These are phyloP conservation scores for Pleodorina starrii DNA, from an alignment of 139 green algal species.

Conservation along the genomic window DNA sequence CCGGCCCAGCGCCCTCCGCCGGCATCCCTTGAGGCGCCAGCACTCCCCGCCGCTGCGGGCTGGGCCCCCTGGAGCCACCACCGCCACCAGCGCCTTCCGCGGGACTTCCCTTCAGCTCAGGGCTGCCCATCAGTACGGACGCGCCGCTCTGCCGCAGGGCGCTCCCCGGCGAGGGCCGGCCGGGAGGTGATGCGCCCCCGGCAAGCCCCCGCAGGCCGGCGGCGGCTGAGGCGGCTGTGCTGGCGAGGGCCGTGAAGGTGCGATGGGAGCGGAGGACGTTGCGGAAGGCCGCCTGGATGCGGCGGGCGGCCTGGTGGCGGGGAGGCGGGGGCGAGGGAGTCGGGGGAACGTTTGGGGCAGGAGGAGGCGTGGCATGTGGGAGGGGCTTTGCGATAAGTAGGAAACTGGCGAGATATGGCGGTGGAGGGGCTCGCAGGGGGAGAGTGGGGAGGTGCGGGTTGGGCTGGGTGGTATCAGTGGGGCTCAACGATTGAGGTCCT, in stretches of 20 bases:
- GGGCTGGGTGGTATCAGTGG: too few relatives aligned
- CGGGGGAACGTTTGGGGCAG: too few relatives aligned
- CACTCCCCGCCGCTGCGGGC: conserved; percentile 1
- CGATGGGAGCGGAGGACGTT: background rate
- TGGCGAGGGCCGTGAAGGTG: background rate
- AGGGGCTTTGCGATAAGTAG: too few relatives aligned
- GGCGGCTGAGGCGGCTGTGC: background rate
- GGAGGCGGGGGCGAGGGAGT: background rate
- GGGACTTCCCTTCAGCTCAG: conserved; percentile 8
- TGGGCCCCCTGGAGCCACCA: background rate
- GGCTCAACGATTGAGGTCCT: too few relatives aligned
- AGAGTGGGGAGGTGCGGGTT: too few relatives aligned
- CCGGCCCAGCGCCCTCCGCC: background rate
- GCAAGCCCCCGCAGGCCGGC: too few relatives aligned
- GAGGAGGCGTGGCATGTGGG: too few relatives aligned
- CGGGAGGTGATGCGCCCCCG: background rate
- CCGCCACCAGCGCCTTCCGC: background rate
- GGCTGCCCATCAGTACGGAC: conserved; percentile 47
- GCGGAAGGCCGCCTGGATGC: conserved; percentile 48
- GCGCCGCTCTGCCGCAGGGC: conserved; percentile 25
- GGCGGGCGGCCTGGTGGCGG: conserved; percentile 17
- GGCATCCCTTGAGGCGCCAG: too few relatives aligned
- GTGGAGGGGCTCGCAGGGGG: too few relatives aligned
- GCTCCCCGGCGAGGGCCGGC: background rate
- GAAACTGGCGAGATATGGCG: too few relatives aligned